Percentiles rank a stretch among this genome's conserved stretches.
Evolutionary conservation across 2,329 filamentous ascomycete species (phyloP).

Genomic region (Pestalotiopsis sp.): DNA sequence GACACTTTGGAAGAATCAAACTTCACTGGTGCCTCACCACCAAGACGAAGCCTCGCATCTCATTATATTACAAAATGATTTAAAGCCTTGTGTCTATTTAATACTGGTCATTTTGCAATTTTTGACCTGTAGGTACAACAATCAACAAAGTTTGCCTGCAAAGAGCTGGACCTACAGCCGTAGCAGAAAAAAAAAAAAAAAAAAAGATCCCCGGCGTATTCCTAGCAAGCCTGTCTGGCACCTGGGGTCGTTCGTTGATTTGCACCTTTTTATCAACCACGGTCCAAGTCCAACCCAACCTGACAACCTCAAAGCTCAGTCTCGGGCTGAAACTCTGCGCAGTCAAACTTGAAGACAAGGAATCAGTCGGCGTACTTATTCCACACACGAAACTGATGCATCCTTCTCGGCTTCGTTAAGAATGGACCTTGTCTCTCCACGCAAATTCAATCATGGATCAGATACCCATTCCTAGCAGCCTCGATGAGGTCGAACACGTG

Average conservation of each 20-base stretch:
- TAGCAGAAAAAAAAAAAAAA: neutral
- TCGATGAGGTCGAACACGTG: constrained; percentile 10
- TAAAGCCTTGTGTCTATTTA: neutral
- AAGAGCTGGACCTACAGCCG: neutral
- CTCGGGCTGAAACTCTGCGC: neutral
- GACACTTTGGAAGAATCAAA: neutral
- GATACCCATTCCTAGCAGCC: constrained; percentile 10
- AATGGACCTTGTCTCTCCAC: constrained; percentile 1
- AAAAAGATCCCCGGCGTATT: neutral
- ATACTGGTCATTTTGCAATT: neutral
- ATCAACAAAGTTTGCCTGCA: neutral
- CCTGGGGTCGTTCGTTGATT: neutral
- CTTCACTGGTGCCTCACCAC: neutral
- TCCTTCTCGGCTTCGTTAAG: neutral
- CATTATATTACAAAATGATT: neutral
- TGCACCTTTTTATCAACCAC: neutral
- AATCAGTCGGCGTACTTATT: neutral
- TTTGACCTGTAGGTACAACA: neutral
- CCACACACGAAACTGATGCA: neutral
- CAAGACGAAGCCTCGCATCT: neutral
- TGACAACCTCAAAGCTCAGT: neutral
- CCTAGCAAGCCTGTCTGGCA: neutral
- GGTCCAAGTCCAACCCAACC: neutral
- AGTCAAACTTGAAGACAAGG: neutral
- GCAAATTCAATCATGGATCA: neutral